Base-by-base conservation (phyloP, 1,284 basidiomycete genomes). In the Pholiota adiposa region DNA sequence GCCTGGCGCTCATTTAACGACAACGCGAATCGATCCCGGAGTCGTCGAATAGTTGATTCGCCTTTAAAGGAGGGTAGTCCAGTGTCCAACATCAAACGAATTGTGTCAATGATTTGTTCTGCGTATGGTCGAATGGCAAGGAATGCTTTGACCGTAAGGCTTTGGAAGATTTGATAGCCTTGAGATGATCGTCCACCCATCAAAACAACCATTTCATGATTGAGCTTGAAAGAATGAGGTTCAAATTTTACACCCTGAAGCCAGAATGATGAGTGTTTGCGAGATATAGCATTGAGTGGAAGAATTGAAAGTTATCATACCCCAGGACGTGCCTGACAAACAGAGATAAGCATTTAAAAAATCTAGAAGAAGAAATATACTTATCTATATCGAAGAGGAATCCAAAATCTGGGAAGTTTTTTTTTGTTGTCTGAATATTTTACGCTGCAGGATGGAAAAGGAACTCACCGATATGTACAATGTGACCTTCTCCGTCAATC, bases 351-450 rank as follows among this genome's bases (percentile, higher is more conserved):
- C 72, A n/a, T 21, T 75, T 67, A 38, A 25, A 8, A 23, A 58
- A 11, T 46, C 25, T 18, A 46, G 61, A 38, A 51, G 51, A 33
- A 38, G 57, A 50, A 53, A 51, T 61, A 51, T 1, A 92, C 92
- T 89, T 75, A 94, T 93, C 97, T 84, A 98, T 99, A 73, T 98
- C 97, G 70, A 98, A 98, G 59, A 98, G 77, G 82, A 99, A 99
- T 0, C 97, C 97, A 71, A 99, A 99, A 77, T 99, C 96, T 94
- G 40, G 57, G 61, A 3, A 67, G 57, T 43, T 27, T 44, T 6
- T 57, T 29, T 25, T 44, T 6, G 57, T 29, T 25, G 11, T 58
- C 6, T 53, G 50, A 23, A 33, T 16, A 21, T 25, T n/a, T 25
- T 16, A 23, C 16, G 19, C 14, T 6, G 12, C 29, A n/a, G 29